Percentiles rank a stretch among this genome's conserved stretches.
Evolutionary conservation across 164 flowering plant species (phyloP).

Genomic region (grape (Vitis vinifera)): ASM3070453v1 NC_081819.1:21642001-21642500

Average conservation of each 20-base stretch:
- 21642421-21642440: background rate
- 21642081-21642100: too few relatives aligned
- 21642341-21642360: background rate
- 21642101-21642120: too few relatives aligned
- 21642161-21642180: background rate
- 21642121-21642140: too few relatives aligned
- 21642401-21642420: background rate
- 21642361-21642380: background rate
- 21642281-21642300: constrained; percentile 23
- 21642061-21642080: too few relatives aligned
- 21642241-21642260: constrained; percentile 59
- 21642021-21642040: background rate
- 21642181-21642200: background rate
- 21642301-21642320: constrained; percentile 3
- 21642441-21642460: too few relatives aligned
- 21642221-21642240: constrained; percentile 55
- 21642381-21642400: background rate
- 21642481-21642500: background rate
- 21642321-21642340: background rate
- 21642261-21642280: constrained; percentile 54
- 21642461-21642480: too few relatives aligned
- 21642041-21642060: background rate
- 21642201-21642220: constrained; percentile 30
- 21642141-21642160: too few relatives aligned
- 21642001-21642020: background rate